Base-by-base conservation (phyloP, 495 filamentous ascomycete species). In the Glonium stellatum region DNA sequence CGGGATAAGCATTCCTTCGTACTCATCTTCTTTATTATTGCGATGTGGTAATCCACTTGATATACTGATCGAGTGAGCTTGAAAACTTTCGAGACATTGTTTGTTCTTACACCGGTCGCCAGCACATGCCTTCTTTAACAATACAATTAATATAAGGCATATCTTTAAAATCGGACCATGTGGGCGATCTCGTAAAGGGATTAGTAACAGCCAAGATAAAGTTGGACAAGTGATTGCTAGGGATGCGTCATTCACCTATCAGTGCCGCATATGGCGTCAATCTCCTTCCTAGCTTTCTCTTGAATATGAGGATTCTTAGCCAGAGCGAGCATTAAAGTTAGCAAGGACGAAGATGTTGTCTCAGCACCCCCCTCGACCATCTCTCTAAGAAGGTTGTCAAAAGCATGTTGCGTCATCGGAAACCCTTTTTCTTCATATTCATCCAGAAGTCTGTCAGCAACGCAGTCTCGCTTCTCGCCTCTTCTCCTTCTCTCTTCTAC, bases 251-350 rank as follows among this genome's bases (percentile, higher is more conserved):
- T n/a, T 5, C 22, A 50, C 47, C 47, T 50, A 3, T 50, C 47
- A 2, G 47, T 50, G 11, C 47, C 47, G 47, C 47, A 50, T 4
- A 50, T 23, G 22, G 21, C 47, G 47, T 50, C 47, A 21, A 50
- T 50, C 21, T 50, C 47, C 47, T 50, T 50, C 21, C 47, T 50
- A 5, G 47, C 47, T 23, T 50, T 50, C 47, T 50, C 47, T 23
- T 50, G 47, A 11, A 21, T 21, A 15, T n/a, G 15, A 23, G 47
- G 47, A 21, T 50, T 50, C 23, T 21, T 50, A 11, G 47, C 47
- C 47, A 50, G 23, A 3, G 15, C 12, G n/a, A 50, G 22, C 1
- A 50, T 21, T 2, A 50, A 11, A 1, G 47, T 50, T 23, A 50
- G 23, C 21, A 50, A 23, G 11, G n/a, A 21, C 1, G 47, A 50